These are phyloP conservation scores for Arthromyces matolae DNA, from an alignment of 768 basidiomycete genomes.

Conservation along the genomic window DNA sequence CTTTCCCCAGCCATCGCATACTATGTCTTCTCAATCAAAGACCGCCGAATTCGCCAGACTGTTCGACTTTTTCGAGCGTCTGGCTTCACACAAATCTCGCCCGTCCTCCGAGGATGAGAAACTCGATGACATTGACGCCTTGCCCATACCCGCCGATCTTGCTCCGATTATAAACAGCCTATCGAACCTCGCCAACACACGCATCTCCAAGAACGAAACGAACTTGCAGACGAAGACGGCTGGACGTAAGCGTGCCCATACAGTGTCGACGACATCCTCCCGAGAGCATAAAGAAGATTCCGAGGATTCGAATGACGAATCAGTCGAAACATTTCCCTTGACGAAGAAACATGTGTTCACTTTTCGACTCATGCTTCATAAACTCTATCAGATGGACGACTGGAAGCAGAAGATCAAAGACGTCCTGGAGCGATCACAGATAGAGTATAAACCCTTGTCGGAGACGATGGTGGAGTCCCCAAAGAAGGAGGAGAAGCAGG, in stretches of 20 bases:
- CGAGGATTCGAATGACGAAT: conserved; percentile 24
- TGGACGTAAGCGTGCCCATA: conserved; percentile 23
- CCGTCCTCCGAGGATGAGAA: conserved; percentile 25
- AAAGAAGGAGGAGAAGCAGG: background rate
- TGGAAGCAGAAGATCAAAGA: conserved; percentile 55
- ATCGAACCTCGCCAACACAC: conserved; percentile 20
- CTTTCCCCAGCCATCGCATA: conserved; percentile 9
- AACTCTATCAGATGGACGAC: conserved; percentile 57
- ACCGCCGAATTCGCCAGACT: conserved; percentile 52
- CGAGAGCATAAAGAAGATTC: conserved; percentile 16
- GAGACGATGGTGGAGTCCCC: conserved; percentile 25
- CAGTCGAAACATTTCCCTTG: conserved; percentile 40
- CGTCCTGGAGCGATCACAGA: conserved; percentile 49
- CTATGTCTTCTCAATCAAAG: conserved; percentile 30
- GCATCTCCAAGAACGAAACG: conserved; percentile 3
- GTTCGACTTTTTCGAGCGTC: conserved; percentile 50
- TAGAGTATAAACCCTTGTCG: conserved; percentile 53
- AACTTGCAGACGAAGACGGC: conserved; percentile 1
- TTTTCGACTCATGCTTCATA: conserved; percentile 66
- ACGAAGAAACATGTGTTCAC: conserved; percentile 52
- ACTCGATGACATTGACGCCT: conserved; percentile 20
- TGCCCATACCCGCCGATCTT: conserved; percentile 34
- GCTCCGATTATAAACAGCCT: conserved; percentile 34
- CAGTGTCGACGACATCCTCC: conserved; percentile 17
- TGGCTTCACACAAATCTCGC: conserved; percentile 42